Conservation (phyloP, 345 rosid genomes). For the Geranium brycei region DNA sequence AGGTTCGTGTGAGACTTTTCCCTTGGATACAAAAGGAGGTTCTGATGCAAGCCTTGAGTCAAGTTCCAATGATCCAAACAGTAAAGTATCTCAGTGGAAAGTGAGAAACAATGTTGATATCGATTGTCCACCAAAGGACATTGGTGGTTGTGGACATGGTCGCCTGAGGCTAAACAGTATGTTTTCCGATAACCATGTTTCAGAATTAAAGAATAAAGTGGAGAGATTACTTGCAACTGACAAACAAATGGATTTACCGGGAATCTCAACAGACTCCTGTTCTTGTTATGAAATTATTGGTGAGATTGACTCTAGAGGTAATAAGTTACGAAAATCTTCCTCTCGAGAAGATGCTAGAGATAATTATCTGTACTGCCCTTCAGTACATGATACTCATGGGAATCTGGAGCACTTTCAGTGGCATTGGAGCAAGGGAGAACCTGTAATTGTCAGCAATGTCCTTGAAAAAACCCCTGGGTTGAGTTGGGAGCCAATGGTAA, state of each 20-base stretch:
- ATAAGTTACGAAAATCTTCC: slow-evolving; percentile 25
- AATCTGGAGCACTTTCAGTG: slow-evolving; percentile 44
- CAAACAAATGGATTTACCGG: slow-evolving; percentile 1
- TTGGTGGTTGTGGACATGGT: slow-evolving; percentile 28
- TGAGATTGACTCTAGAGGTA: slow-evolving; percentile 6
- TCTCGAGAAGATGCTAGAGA: slow-evolving; percentile 30
- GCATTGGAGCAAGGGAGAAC: slow-evolving; percentile 56
- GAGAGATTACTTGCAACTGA: slow-evolving; percentile 12
- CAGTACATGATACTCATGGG: slow-evolving; percentile 21
- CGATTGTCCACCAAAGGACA: slow-evolving; percentile 20
- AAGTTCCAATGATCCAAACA: not conserved
- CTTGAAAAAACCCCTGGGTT: slow-evolving; percentile 39
- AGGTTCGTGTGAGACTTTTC: not conserved
- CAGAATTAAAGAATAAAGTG: slow-evolving; percentile 24
- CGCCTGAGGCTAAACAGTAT: slow-evolving; percentile 23
- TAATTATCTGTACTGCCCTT: slow-evolving; percentile 37
- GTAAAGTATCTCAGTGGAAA: slow-evolving; percentile 21
- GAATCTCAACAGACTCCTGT: slow-evolving; percentile 13
- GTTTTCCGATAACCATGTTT: slow-evolving; percentile 18
- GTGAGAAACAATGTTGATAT: slow-evolving; percentile 27
- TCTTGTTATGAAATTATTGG: slow-evolving; percentile 19
- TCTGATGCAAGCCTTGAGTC: slow-evolving; percentile 1
- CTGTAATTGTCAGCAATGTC: slow-evolving; percentile 42
- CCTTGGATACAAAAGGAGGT: not conserved
- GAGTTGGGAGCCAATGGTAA: slow-evolving; percentile 65